These are phyloP conservation scores for Lachnellula occidentalis DNA, from an alignment of 2,329 filamentous ascomycete genomes.

Conservation along the genomic window DNA sequence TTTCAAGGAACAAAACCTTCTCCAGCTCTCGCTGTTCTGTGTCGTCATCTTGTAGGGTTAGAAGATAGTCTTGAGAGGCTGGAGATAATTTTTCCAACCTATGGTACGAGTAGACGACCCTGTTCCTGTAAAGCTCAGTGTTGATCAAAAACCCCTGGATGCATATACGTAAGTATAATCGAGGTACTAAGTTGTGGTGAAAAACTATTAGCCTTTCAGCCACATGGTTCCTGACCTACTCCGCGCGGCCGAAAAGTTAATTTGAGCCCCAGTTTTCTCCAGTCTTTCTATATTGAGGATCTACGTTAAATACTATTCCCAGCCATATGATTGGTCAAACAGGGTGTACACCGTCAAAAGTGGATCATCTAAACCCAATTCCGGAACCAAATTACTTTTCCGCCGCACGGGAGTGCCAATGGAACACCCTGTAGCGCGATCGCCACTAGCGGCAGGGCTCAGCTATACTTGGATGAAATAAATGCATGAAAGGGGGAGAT, in stretches of 20 bases:
- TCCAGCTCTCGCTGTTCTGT: neutral
- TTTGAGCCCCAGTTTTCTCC: too few relatives aligned
- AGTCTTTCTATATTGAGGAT: too few relatives aligned
- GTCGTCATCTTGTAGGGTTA: constrained; percentile 13
- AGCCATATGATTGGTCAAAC: too few relatives aligned
- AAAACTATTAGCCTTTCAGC: constrained; percentile 3
- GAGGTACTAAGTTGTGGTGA: neutral
- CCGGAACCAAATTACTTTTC: too few relatives aligned
- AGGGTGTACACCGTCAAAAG: too few relatives aligned
- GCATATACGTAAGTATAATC: constrained; percentile 8
- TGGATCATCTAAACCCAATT: too few relatives aligned
- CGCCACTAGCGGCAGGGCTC: constrained; percentile 13
- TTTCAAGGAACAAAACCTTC: neutral
- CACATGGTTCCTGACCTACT: constrained; percentile 15
- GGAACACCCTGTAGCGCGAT: constrained; percentile 2
- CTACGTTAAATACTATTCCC: too few relatives aligned
- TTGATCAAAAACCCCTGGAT: constrained; percentile 12
- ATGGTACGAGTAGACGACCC: neutral
- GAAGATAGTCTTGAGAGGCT: neutral
- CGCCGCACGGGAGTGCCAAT: too few relatives aligned
- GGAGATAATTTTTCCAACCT: neutral
- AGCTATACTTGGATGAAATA: constrained; percentile 14
- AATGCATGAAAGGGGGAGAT: constrained; percentile 7
- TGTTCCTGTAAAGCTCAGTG: constrained; percentile 8
- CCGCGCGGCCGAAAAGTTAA: too few relatives aligned